Evolutionary conservation across 257 asterid species (phyloP).

Genomic region (Solanum dulcamara): DNA sequence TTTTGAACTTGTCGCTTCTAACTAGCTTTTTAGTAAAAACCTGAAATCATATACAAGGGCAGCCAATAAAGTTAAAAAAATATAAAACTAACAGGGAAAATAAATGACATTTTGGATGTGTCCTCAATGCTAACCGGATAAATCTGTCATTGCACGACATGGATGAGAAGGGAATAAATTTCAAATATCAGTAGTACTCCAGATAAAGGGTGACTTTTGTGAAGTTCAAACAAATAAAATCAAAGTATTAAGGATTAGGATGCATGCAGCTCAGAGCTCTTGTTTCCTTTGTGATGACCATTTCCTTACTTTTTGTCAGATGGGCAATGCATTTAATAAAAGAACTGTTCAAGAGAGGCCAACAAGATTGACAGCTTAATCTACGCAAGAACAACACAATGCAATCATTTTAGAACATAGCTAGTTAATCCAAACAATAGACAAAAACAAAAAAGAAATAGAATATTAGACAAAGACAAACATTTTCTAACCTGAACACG

Average conservation of each 20-base stretch:
- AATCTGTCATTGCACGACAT: neutral
- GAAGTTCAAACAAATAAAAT: neutral
- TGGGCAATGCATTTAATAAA: neutral
- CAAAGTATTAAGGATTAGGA: neutral
- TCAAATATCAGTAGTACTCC: neutral
- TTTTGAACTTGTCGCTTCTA: conserved; percentile 71
- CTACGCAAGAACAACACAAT: neutral
- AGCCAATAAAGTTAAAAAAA: neutral
- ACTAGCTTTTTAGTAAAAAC: conserved; percentile 51
- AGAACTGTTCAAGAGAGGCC: neutral
- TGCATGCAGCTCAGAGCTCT: neutral
- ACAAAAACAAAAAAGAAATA: neutral
- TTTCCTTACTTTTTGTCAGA: neutral
- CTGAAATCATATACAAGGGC: conserved; percentile 22
- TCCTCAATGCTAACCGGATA: neutral
- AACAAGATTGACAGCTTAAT: neutral
- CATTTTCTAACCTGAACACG: conserved; percentile 42
- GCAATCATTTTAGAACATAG: neutral
- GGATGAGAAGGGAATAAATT: neutral
- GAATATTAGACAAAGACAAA: neutral
- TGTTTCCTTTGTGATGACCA: neutral
- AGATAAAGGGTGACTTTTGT: neutral
- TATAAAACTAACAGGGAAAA: neutral
- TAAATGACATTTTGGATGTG: neutral
- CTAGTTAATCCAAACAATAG: neutral